phyloP scores from a whole-genome alignment of 1,284 basidiomycete species.

The Ganoderma resinaceum region DNA sequence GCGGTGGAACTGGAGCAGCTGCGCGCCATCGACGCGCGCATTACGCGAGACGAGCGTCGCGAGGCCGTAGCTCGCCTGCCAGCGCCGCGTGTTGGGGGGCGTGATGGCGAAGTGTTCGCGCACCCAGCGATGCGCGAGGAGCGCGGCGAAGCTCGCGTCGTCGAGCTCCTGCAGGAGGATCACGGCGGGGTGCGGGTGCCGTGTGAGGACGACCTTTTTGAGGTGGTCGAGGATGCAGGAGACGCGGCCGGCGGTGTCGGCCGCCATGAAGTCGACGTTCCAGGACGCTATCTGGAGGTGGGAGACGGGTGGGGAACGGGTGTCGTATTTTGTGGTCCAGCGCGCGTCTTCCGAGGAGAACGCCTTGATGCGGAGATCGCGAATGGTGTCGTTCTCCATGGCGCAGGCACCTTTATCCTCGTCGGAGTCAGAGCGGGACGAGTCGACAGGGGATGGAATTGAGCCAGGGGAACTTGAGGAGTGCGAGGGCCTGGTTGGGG shows the following conservation, averaged over 20 bases:
- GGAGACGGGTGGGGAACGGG: conserved; percentile 43
- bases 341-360: conserved; percentile 16
- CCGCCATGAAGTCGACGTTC: conserved; percentile 65
- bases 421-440: conserved; percentile 9
- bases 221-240: conserved; percentile 58
- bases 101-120: conserved; percentile 61
- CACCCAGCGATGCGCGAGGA: conserved; percentile 67
- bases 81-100: conserved; percentile 58
- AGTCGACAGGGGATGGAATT: neutral
- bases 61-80: conserved; percentile 64
- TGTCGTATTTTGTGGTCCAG: conserved; percentile 21
- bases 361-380: conserved; percentile 11
- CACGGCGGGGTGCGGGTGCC: conserved; percentile 58
- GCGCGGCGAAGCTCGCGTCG: conserved; percentile 46
- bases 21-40: conserved; percentile 53
- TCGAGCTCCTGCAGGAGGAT: conserved; percentile 74
- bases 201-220: conserved; percentile 54
- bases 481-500: conserved; percentile 5
- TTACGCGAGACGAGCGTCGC: conserved; percentile 69
- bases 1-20: conserved; percentile 56
- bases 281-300: conserved; percentile 64
- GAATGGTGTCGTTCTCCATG: conserved; percentile 11
- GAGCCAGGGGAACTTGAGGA: neutral
- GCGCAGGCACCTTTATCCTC: neutral
- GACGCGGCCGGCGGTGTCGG: conserved; percentile 50